These are phyloP conservation scores for Seiridium cupressi DNA, from an alignment of 2,329 filamentous ascomycete species.

Conservation along the genomic window DNA sequence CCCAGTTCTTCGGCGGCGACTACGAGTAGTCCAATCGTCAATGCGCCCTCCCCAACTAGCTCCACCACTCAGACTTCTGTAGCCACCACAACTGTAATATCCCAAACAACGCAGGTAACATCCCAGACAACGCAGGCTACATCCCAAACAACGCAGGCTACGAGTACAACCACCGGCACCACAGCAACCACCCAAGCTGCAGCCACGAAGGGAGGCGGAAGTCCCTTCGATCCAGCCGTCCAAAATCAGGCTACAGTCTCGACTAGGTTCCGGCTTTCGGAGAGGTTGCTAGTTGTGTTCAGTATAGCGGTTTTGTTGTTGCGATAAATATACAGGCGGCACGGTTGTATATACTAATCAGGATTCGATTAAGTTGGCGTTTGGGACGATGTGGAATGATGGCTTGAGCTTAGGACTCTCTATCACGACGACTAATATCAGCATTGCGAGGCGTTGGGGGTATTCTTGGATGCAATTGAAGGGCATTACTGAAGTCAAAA, in stretches of 20 bases:
- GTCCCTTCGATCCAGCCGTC: constrained; percentile 18
- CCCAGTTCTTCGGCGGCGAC: not conserved
- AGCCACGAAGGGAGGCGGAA: constrained; percentile 16
- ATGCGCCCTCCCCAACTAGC: not conserved
- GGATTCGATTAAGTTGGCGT: not conserved
- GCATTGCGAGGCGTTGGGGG: constrained; percentile 10
- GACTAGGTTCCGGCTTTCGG: not conserved
- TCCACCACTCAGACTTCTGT: not conserved
- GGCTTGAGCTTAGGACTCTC: not conserved
- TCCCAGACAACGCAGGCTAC: not conserved
- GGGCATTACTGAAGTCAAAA: not conserved
- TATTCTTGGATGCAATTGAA: not conserved
- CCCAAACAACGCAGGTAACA: not conserved
- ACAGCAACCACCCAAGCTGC: not conserved
- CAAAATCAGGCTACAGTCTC: not conserved
- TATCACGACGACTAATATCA: not conserved
- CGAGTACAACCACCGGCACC: not conserved
- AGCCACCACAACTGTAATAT: not conserved
- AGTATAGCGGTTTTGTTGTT: constrained; percentile 2
- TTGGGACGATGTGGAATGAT: not conserved
- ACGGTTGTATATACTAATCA: not conserved
- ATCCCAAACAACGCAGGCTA: not conserved
- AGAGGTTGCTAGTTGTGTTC: not conserved
- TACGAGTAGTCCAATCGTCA: not conserved
- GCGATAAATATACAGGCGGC: not conserved